Base-by-base conservation (phyloP, 129 eudicot genomes). In the Artemisia tridentata region DNA sequence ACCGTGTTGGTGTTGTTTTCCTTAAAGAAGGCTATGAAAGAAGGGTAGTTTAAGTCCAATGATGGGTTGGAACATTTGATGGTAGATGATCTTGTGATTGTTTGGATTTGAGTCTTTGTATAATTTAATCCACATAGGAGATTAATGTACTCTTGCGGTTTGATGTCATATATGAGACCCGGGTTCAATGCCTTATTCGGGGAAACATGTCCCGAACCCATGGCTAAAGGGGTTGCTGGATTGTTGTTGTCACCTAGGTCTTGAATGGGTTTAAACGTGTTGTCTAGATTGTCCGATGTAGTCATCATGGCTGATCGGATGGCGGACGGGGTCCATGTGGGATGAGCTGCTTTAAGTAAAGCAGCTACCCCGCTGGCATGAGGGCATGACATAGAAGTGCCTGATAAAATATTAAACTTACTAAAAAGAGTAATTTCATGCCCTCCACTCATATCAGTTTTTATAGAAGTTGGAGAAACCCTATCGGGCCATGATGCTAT, bases 241-340 rank as follows among this genome's bases (percentile, higher is more conserved):
- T 72, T 60, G 69, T 61, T 77, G 19, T 59, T 23, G 48, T 41
- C 72, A 0, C 84, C 96, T 0, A 79, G 71, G 43, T 90, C 93
- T 79, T 72, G 63, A 21, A 90, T 86, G 0, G 93, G 96, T 52
- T 65, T 65, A 1, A 56, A 17, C 0, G 82, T 84, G 60, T 90
- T 86, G 80, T 90, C 96, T 1, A 76, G 38, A 25, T 63, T 69
- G 23, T 84, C 76, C 0, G 93, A 78, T 2, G 96, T 84, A 11
- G 96, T 90, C 88, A 90, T 85, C 93, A 90, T 84, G 27, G 96
- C 86, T 0, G 96, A 90, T 23, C 96, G 90, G 63, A 90, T 86
- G 65, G 87, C 88, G 0, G 91, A 85, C 0, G 96, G 88, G 65
- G 87, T 80, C 96, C 96, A 90, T 1, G 83, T 79, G 1, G 91